These are phyloP conservation scores for Phyllachora maydis DNA, from an alignment of 2,329 filamentous ascomycete species.

Conservation along the genomic window DNA sequence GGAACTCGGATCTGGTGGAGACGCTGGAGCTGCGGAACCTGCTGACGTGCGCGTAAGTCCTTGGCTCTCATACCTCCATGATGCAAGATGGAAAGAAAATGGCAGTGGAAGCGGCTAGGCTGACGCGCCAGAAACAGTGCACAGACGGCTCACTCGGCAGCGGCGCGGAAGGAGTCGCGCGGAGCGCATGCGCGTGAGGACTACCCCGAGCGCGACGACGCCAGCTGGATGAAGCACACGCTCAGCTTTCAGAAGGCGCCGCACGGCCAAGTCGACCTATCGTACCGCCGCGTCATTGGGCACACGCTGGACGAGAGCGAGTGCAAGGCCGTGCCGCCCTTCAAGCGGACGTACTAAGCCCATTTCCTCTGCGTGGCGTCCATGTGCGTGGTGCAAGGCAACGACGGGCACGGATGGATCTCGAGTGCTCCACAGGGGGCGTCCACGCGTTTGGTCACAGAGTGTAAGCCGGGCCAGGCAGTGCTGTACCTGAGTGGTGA, in stretches of 20 bases:
- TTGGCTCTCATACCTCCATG: background rate
- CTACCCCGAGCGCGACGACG: slow-evolving; percentile 84
- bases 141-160: slow-evolving; percentile 80
- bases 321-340: slow-evolving; percentile 89
- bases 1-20: slow-evolving; percentile 95
- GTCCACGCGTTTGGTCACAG: background rate
- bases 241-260: slow-evolving; percentile 88
- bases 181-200: slow-evolving; percentile 96
- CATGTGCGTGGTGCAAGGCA: no score
- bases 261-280: slow-evolving; percentile 69
- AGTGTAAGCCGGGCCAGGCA: no score
- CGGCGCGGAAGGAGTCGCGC: slow-evolving; percentile 90
- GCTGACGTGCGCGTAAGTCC: slow-evolving; percentile 79
- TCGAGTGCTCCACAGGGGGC: no score
- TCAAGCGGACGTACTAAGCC: slow-evolving; percentile 84
- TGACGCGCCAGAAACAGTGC: no score
- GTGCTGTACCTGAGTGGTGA: no score
- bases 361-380: no score
- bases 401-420: no score
- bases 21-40: slow-evolving; percentile 89
- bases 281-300: slow-evolving; percentile 66
- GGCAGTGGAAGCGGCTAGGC: no score
- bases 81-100: slow-evolving; percentile 3
- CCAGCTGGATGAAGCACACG: slow-evolving; percentile 99
- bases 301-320: slow-evolving; percentile 84